A percentile compares a stretch with the other conserved stretches of the same genome.
Conservation (phyloP, 495 filamentous ascomycete genomes). For the Daldinia bambusicola region DNA sequence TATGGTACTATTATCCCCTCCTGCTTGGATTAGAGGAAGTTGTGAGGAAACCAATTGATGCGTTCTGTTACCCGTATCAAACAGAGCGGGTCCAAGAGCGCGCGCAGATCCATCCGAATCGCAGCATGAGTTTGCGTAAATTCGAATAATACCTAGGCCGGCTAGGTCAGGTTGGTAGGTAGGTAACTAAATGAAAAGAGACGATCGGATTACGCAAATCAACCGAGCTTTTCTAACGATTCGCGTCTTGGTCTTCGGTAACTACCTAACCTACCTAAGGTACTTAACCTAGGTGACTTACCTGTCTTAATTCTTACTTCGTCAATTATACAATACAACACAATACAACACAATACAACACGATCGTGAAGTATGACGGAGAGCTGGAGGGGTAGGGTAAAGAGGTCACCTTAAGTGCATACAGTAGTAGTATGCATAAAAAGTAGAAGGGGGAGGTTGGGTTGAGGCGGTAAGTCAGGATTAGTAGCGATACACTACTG, state of each 20-base stretch:
- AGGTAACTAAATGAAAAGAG: not conserved
- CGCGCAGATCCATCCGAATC: not conserved
- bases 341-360: no score
- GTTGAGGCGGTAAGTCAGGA: slow-evolving; percentile 10
- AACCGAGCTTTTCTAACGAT: not conserved
- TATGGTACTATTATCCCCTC: not conserved
- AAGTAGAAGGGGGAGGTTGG: not conserved
- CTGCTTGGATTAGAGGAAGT: not conserved
- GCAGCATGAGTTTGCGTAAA: not conserved
- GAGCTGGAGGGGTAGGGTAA: no score
- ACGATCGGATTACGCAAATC: slow-evolving; percentile 1
- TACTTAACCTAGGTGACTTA: no score
- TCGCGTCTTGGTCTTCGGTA: not conserved
- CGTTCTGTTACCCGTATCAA: not conserved
- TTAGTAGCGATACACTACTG: not conserved
- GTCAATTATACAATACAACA: not conserved
- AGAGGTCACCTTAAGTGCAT: not conserved
- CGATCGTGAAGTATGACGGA: not conserved
- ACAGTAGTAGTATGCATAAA: not conserved
- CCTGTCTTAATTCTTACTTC: not conserved
- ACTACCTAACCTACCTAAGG: no score
- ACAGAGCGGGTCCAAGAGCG: not conserved
- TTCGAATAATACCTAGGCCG: not conserved
- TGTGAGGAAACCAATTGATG: not conserved
- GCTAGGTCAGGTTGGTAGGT: no score